Evolutionary conservation across 2,329 filamentous ascomycete genomes (phyloP).

Genomic region (Monosporascus sp.): DNA sequence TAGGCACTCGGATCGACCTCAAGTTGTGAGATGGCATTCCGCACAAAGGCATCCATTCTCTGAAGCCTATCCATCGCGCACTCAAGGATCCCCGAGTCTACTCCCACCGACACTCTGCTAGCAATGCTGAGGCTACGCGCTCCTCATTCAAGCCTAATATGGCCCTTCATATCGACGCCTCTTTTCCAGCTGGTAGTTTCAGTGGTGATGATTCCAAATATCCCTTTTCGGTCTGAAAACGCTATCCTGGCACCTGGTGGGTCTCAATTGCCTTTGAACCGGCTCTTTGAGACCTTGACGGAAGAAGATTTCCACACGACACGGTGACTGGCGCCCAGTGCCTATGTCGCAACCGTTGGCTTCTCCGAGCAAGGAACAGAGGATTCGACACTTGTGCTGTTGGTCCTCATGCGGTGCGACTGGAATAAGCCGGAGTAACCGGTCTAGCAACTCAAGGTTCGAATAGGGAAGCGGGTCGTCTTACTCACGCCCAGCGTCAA

Average conservation of each 20-base stretch:
- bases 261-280: conserved; percentile 15
- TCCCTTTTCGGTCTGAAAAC: conserved; percentile 20
- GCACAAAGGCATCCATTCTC: too few relatives aligned
- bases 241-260: conserved; percentile 13
- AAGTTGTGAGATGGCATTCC: too few relatives aligned
- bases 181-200: conserved; percentile 31
- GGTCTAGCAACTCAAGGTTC: conserved; percentile 75
- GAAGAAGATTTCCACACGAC: conserved; percentile 19
- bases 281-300: conserved; percentile 26
- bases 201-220: conserved; percentile 20
- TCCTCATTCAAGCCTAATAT: conserved; percentile 13
- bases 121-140: background rate
- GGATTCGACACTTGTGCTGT: conserved; percentile 61
- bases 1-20: background rate
- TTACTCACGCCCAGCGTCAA: conserved; percentile 65
- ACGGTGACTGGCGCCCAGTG: conserved; percentile 43
- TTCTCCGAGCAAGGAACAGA: conserved; percentile 65
- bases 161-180: conserved; percentile 33
- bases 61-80: too few relatives aligned
- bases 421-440: conserved; percentile 69
- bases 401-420: conserved; percentile 57
- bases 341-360: conserved; percentile 71
- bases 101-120: background rate
- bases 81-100: background rate
- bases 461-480: conserved; percentile 78